Evolutionary conservation across 805 yeast species (phyloP).

Genomic region (Pichia rugopelliculosa): DNA sequence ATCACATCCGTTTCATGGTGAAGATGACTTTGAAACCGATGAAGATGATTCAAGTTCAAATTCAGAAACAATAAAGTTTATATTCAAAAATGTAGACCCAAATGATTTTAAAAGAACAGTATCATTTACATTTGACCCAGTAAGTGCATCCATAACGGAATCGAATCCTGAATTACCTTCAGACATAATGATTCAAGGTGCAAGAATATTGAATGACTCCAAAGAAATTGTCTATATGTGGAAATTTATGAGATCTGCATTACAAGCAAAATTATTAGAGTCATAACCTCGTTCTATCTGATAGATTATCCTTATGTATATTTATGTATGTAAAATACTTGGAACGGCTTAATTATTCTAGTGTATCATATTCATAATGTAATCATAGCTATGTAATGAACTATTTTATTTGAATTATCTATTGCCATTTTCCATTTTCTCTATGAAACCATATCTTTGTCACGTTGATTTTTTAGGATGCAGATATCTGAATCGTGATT

Average conservation of each 20-base stretch:
- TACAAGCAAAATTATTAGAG: conserved; percentile 11
- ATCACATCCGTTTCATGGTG: background rate
- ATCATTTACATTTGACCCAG: conserved; percentile 37
- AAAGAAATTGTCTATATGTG: conserved; percentile 29
- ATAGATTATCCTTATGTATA: background rate
- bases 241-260: conserved; percentile 26
- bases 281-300: background rate
- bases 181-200: conserved; percentile 13
- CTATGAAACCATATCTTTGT: too few species aligned
- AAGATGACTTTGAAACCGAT: conserved; percentile 24
- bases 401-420: too few species aligned
- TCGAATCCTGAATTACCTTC: conserved; percentile 30
- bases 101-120: conserved; percentile 37
- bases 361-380: too few species aligned
- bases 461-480: too few species aligned
- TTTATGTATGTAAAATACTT: too few species aligned
- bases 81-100: conserved; percentile 41
- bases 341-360: too few species aligned
- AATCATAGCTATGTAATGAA: too few species aligned
- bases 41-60: conserved; percentile 10
- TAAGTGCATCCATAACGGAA: conserved; percentile 27
- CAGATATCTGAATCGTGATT: too few species aligned
- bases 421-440: too few species aligned
- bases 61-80: conserved; percentile 29
- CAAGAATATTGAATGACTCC: conserved; percentile 19